Conservation (phyloP, 331 rosid genomes). For the Quercus phellos region DNA sequence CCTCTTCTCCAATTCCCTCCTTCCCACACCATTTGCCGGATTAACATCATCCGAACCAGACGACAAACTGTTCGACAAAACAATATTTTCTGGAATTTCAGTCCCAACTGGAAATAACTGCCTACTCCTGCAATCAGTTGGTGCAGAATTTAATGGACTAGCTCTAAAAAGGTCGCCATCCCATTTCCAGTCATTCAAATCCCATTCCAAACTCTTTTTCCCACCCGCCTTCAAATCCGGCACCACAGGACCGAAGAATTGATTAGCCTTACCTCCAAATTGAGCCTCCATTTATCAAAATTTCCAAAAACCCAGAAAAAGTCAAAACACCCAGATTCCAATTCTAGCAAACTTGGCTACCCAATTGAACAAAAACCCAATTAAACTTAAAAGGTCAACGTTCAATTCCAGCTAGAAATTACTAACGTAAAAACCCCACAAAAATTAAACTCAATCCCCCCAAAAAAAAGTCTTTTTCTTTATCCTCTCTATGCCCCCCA, state of each 20-base stretch:
- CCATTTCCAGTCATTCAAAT: slow-evolving; percentile 83
- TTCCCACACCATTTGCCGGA: slow-evolving; percentile 39
- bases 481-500: slow-evolving; percentile 17
- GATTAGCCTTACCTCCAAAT: slow-evolving; percentile 49
- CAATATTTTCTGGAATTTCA: slow-evolving; percentile 40
- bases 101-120: slow-evolving; percentile 53
- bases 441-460: background rate
- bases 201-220: slow-evolving; percentile 66
- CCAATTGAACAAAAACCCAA: slow-evolving; percentile 8
- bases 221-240: slow-evolving; percentile 58
- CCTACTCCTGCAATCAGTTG: slow-evolving; percentile 51
- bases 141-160: slow-evolving; percentile 45
- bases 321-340: slow-evolving; percentile 29
- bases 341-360: slow-evolving; percentile 19
- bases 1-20: slow-evolving; percentile 73
- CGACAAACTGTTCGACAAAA: slow-evolving; percentile 47
- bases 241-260: slow-evolving; percentile 39
- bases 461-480: background rate
- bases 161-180: slow-evolving; percentile 80
- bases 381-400: slow-evolving; percentile 2
- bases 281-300: slow-evolving; percentile 54
- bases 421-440: slow-evolving; percentile 6
- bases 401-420: slow-evolving; percentile 14
- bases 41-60: slow-evolving; percentile 47
- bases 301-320: background rate